Base-by-base conservation (phyloP, 495 filamentous ascomycete species). In the Wilcoxina mikolae region DNA sequence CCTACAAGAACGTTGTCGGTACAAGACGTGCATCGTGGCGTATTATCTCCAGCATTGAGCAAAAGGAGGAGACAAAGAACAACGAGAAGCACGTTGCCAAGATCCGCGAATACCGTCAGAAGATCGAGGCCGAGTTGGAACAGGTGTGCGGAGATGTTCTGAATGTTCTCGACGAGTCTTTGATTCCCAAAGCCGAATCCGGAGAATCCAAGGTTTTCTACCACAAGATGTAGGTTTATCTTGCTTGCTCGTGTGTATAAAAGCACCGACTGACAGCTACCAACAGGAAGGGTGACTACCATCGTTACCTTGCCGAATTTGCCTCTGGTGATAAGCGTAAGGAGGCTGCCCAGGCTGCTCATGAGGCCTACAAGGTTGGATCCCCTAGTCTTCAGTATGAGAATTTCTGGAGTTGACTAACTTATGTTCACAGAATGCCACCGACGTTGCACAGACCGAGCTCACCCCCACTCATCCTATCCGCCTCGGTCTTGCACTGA, bases 151-250 rank as follows among this genome's bases (percentile, higher is more conserved):
- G 95, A 73, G 91, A 99, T 78, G 89, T 99, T 45, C 81, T 99
- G 61, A 81, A 94, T 65, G 91, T 99, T 56, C 78, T 99, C 58
- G 93, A 96, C 68, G 77, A 95, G 64, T 83, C 82, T 60, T 78
- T 99, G 66, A 99, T 99, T 67, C 90, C 93, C 70, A 90, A 95
- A 76, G 91, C 91, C 62, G 86, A 93, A 71, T 85, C 88, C 59
- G 91, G 91, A 72, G 91, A 99, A 79, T 95, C 88, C 65, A 96
- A 95, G 79, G 91, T 99, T 65, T 99, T 99, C 72, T 99, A 99
- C 76, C 94, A 95, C 84, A 99, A 99, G 83, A 99, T 99, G 91
- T 96, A 73, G 55, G 85, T 77, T 22, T 53, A 44, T 24, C 49
- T 18, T 20, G 33, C 56, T 29, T 27, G 41, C 55, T 48, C 42